Evolutionary conservation across 164 flowering plant genomes (phyloP), one percentile per base, ranked within the genome.

Genomic region (Vitis rotundifolia): DNA sequence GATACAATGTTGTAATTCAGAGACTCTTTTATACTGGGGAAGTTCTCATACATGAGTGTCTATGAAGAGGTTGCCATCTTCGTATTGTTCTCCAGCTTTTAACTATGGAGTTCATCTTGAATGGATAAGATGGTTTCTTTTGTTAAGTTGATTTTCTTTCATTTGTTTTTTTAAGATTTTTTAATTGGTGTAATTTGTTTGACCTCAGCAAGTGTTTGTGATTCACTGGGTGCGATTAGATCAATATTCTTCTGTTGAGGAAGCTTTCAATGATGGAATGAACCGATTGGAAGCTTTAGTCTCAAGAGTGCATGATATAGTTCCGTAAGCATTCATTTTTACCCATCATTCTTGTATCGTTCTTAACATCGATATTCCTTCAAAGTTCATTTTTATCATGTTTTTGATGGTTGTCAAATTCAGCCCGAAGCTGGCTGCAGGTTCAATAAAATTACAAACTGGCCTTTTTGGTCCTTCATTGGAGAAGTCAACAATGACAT

Each of bases 191-290:
- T 61, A 31, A 69, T 62, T 71, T 57, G 11, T 28, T 81, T 71
- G 49, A 62, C 63, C 71, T 65, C 86, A 94, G 97, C 91, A 85
- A 93, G 97, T 87, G 22, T 86, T 76, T 82, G 86, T 88, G 68
- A 91, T 93, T 73, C 97, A 95, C 68, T 95, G 97, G 98, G 98
- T 93, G 75, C 86, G 78, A 59, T 64, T 93, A 56, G 97, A 91
- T 74, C 85, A 68, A 14, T 89, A 73, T 78, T 72, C 90, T 64
- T 85, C 97, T 29, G 81, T 78, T 49, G 89, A 90, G 64, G 81
- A 87, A 72, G 98, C 98, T 47, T 89, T 77, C 68, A 75, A 64
- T 5, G 92, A 95, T 75, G 99, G 99, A 71, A 80, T 79, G 80
- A 78, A 76, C 2, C 82, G 87, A 16, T 71, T 95, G 79, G 86